Evolutionary conservation across 2,329 filamentous ascomycete genomes (phyloP).

Genomic region (Plenodomus lindquistii): DNA sequence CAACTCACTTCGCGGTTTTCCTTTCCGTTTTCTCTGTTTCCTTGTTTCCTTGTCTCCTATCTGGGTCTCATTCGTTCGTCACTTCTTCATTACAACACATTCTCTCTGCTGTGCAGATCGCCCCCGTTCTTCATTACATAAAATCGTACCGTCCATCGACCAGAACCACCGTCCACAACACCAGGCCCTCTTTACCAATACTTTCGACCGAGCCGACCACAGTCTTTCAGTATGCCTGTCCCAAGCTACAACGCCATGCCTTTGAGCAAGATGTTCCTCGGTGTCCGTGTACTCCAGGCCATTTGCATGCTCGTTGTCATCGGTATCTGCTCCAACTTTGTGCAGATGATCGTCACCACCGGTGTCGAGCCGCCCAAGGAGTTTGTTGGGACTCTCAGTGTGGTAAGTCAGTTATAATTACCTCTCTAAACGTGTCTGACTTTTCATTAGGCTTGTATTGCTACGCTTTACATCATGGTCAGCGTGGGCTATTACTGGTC

Average conservation of each 20-base stretch:
- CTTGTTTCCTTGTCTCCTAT: slow-evolving; percentile 41
- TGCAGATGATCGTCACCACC: slow-evolving; percentile 71
- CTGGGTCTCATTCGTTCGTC: slow-evolving; percentile 24
- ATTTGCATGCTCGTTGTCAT: slow-evolving; percentile 75
- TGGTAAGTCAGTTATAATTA: slow-evolving; percentile 62
- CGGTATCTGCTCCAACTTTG: slow-evolving; percentile 80
- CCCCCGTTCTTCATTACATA: slow-evolving; percentile 34
- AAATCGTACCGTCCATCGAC: slow-evolving; percentile 22
- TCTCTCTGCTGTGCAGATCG: slow-evolving; percentile 44
- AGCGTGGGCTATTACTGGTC: slow-evolving; percentile 81
- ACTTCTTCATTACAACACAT: slow-evolving; percentile 17
- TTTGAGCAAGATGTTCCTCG: slow-evolving; percentile 76
- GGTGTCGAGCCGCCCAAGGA: slow-evolving; percentile 70
- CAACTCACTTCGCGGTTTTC: slow-evolving; percentile 36
- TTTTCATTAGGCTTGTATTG: slow-evolving; percentile 69
- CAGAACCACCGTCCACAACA: slow-evolving; percentile 19
- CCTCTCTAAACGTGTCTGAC: slow-evolving; percentile 1
- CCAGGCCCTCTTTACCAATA: slow-evolving; percentile 17
- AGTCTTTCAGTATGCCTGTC: slow-evolving; percentile 53
- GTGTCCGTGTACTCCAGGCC: slow-evolving; percentile 71
- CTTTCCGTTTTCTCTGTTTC: slow-evolving; percentile 41
- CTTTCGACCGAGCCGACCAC: slow-evolving; percentile 4
- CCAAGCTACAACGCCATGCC: slow-evolving; percentile 67
- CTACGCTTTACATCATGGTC: slow-evolving; percentile 71
- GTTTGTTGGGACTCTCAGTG: slow-evolving; percentile 75